Conservation (phyloP, 2,329 filamentous ascomycete genomes). For the Chaetomium sp. region DNA sequence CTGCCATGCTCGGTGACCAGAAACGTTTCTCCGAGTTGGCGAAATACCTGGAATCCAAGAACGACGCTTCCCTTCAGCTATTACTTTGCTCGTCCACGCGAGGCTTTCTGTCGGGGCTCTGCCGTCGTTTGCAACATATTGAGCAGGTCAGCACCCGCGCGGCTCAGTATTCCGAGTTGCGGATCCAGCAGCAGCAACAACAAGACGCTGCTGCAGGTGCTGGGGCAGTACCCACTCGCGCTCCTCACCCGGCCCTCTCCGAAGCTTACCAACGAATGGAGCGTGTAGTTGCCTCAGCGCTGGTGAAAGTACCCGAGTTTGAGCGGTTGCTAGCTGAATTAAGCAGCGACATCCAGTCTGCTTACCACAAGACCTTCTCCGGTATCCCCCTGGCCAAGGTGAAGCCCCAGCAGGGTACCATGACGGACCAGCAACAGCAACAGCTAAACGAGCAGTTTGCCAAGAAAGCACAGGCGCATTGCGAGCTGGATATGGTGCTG, state of each 20-base stretch:
- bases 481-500: conserved; percentile 49
- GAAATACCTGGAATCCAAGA: conserved; percentile 45
- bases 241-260: conserved; percentile 47
- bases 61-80: conserved; percentile 55
- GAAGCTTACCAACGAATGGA: conserved; percentile 51
- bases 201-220: conserved; percentile 27
- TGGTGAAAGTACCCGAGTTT: conserved; percentile 55
- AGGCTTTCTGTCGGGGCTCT: conserved; percentile 63
- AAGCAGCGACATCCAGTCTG: conserved; percentile 42
- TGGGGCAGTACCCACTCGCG: conserved; percentile 29
- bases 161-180: conserved; percentile 42
- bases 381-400: conserved; percentile 36
- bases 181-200: conserved; percentile 26
- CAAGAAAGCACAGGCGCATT: conserved; percentile 42
- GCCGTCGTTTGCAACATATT: conserved; percentile 56
- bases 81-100: conserved; percentile 69
- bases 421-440: conserved; percentile 27
- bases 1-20: conserved; percentile 40
- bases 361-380: conserved; percentile 42
- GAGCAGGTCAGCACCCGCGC: conserved; percentile 43
- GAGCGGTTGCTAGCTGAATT: conserved; percentile 53
- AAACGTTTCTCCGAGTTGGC: conserved; percentile 44
- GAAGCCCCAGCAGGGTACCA: conserved; percentile 33
- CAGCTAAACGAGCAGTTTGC: conserved; percentile 36
- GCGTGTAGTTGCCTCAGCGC: conserved; percentile 41